Conservation (phyloP, 768 basidiomycete species). For the Amanita pseudoporphyria region DNA sequence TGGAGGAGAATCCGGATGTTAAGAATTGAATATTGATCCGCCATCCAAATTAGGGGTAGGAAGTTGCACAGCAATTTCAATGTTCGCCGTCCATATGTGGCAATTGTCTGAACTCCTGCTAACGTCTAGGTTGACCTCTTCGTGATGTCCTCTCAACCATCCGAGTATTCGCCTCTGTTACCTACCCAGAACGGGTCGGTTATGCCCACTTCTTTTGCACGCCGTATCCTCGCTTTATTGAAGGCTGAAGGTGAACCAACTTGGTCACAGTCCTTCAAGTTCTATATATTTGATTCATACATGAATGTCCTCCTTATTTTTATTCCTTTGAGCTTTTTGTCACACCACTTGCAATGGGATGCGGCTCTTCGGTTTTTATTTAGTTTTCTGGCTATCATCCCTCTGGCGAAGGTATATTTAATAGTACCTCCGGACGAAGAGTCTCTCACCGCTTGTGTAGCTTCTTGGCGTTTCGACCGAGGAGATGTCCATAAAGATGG, state of each 20-base stretch:
- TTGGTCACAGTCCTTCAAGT: constrained; percentile 46
- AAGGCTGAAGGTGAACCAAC: constrained; percentile 57
- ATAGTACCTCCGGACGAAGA: background rate
- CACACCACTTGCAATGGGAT: constrained; percentile 67
- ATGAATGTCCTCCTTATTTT: constrained; percentile 73
- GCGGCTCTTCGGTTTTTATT: constrained; percentile 63
- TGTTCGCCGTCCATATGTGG: no score
- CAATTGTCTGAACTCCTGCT: no score
- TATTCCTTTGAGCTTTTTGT: constrained; percentile 60
- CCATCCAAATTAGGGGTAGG: background rate
- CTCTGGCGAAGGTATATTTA: constrained; percentile 66
- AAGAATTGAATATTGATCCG: constrained; percentile 1
- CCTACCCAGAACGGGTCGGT: constrained; percentile 25
- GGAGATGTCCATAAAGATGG: constrained; percentile 67
- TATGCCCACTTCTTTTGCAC: constrained; percentile 15
- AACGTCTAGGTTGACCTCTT: no score
- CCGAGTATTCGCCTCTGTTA: constrained; percentile 42
- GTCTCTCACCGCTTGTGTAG: constrained; percentile 20
- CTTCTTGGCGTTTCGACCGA: constrained; percentile 78
- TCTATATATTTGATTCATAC: constrained; percentile 57
- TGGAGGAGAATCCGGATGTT: constrained; percentile 44
- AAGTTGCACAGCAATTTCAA: background rate
- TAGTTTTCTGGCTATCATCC: constrained; percentile 77
- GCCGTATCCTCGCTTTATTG: constrained; percentile 30
- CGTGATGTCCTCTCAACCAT: constrained; percentile 27